Evolutionary conservation across 2,329 filamentous ascomycete genomes (phyloP), one percentile per base, ranked within the genome.

Genomic region (Alternaria longipes): DNA sequence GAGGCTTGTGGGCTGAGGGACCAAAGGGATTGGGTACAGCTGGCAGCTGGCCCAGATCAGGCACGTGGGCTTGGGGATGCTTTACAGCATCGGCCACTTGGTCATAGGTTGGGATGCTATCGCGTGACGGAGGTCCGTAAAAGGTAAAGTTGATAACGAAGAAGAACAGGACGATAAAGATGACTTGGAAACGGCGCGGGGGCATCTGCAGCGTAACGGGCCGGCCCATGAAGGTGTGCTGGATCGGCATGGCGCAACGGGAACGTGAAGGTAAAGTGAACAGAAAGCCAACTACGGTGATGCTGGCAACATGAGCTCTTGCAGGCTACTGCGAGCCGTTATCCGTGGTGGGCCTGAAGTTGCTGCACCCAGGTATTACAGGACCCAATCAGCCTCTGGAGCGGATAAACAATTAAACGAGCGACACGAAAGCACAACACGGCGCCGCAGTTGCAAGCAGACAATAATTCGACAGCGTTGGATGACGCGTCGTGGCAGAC

Each of bases 1-100:
- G 92, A 9, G 89, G 88, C 18, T 88, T 86, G 76, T 96, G 92
- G 11, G 88, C 85, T 20, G 89, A 86, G 41, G 87, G 86, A 41
- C 86, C 85, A 77, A 94, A 94, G 0, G 89, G 90, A 68, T 90
- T 90, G 24, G 86, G 79, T 20, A 77, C 68, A 8, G 73, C 68
- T 42, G 78, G 72, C 41, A 78, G 64, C 14, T 71, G 55, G 26
- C 73, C 73, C 5, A 80, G 69, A 50, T 78, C 67, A 20, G 69
- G 66, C 11, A 70, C 54, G 36, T 63, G 65, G 24, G 61, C 64
- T 26, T 80, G 72, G 3, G 79, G 81, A 67, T 74, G 79, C 72
- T 75, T 81, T 68, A 72, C 79, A 68, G 68, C 77, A 54, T 72
- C 78, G 57, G 70, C 71, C 38, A 78, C 71, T 36, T 77, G 67